Conservation (phyloP, 306 rosid species). For the Quercus mongolica region DNA sequence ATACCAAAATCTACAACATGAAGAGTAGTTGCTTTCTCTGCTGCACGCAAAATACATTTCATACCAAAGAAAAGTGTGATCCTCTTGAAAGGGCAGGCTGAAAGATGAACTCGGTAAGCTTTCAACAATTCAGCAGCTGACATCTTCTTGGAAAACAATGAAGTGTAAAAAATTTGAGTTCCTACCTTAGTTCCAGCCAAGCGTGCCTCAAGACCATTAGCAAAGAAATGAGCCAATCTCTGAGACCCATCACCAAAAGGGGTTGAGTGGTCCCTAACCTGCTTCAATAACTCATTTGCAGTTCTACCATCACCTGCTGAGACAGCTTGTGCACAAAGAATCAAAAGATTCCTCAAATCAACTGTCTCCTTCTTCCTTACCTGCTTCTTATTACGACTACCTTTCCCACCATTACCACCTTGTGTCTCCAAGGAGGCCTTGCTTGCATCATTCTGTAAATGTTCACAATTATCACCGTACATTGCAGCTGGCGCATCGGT, state of each 20-base stretch:
- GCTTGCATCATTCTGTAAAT: conserved; percentile 10
- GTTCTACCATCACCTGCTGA: conserved; percentile 52
- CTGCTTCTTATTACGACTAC: conserved; percentile 42
- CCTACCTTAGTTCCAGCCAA: conserved; percentile 37
- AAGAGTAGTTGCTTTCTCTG: conserved; percentile 37
- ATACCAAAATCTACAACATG: conserved; percentile 78
- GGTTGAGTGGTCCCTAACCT: conserved; percentile 64
- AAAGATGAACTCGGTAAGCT: conserved; percentile 47
- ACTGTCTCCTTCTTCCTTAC: conserved; percentile 15
- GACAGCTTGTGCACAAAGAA: conserved; percentile 71
- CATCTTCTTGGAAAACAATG: not conserved
- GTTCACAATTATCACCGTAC: not conserved
- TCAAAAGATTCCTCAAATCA: conserved; percentile 60
- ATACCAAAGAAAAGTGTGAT: conserved; percentile 34
- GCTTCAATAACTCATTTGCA: conserved; percentile 51
- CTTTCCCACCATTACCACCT: not conserved
- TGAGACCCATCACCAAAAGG: conserved; percentile 60
- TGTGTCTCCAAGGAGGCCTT: not conserved
- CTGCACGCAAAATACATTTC: conserved; percentile 32
- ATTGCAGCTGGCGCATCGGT: not conserved
- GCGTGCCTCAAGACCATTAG: conserved; percentile 59
- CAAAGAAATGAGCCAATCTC: conserved; percentile 69
- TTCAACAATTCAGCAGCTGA: conserved; percentile 51
- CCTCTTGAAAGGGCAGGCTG: conserved; percentile 53
- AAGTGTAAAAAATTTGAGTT: conserved; percentile 22